phyloP scores from a whole-genome alignment of 306 rosid genomes.

The Mimosa bimucronata region DNA sequence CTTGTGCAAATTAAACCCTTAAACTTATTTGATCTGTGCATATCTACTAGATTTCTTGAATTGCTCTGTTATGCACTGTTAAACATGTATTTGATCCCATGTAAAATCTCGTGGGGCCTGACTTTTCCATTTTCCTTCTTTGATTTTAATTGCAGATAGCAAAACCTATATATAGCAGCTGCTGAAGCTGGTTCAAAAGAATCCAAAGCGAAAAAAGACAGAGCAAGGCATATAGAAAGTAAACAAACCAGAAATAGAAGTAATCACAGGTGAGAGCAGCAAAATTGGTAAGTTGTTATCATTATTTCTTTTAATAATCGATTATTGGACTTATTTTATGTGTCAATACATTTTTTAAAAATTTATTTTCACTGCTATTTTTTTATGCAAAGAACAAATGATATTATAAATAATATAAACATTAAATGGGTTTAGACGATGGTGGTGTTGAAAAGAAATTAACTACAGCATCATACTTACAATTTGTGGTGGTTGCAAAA shows the following conservation, averaged over 20 bases:
- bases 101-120: too few species aligned
- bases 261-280: constrained; percentile 54
- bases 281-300: constrained; percentile 49
- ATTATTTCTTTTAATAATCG: constrained; percentile 1
- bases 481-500: too few species aligned
- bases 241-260: constrained; percentile 51
- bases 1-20: constrained; percentile 10
- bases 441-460: too few species aligned
- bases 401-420: too few species aligned
- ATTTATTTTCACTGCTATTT: background rate
- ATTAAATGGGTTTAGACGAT: too few species aligned
- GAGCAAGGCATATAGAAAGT: constrained; percentile 56
- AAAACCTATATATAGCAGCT: constrained; percentile 43
- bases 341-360: constrained; percentile 17
- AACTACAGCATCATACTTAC: too few species aligned
- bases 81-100: background rate
- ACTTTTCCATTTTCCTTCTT: background rate
- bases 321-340: background rate
- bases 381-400: too few species aligned
- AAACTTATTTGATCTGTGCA: constrained; percentile 1
- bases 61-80: constrained; percentile 10
- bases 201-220: constrained; percentile 59
- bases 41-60: constrained; percentile 10
- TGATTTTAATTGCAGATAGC: constrained; percentile 48
- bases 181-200: constrained; percentile 60